Percentiles rank a stretch among this genome's conserved stretches.
Evolutionary conservation across 2,329 filamentous ascomycete genomes (phyloP).

Genomic region (Alternaria brassicae): DNA sequence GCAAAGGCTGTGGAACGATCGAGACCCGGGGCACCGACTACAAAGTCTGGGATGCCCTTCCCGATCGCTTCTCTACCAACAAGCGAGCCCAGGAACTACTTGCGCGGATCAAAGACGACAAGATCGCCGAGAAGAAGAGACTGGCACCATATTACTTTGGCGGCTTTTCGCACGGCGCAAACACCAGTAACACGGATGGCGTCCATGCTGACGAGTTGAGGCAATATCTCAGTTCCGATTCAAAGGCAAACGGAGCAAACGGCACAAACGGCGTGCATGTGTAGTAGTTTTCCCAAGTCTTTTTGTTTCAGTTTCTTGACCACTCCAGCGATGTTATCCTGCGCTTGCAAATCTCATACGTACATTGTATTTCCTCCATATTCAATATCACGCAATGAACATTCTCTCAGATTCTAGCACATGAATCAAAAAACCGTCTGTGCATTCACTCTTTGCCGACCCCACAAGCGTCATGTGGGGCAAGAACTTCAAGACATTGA

Average conservation of each 20-base stretch:
- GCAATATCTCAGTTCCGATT: constrained; percentile 27
- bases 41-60: constrained; percentile 49
- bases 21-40: constrained; percentile 48
- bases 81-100: constrained; percentile 46
- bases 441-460: constrained; percentile 23
- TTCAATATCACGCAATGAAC: not conserved
- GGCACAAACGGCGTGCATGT: constrained; percentile 18
- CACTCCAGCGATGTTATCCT: not conserved
- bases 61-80: constrained; percentile 49
- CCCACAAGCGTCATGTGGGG: constrained; percentile 44
- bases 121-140: constrained; percentile 41
- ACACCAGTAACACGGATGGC: constrained; percentile 36
- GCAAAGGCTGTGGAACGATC: constrained; percentile 45
- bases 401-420: not conserved
- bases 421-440: constrained; percentile 12
- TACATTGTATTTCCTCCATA: constrained; percentile 1
- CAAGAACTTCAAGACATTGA: constrained; percentile 9
- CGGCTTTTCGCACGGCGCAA: constrained; percentile 43
- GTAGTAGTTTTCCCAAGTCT: not conserved
- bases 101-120: constrained; percentile 39
- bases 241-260: constrained; percentile 19
- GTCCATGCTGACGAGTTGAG: constrained; percentile 40
- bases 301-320: not conserved
- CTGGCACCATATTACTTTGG: constrained; percentile 47
- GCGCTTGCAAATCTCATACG: not conserved